Evolutionary conservation across 1,284 basidiomycete genomes (phyloP), one percentile per base, ranked within the genome.

Genomic region (Cutaneotrichosporon daszewskae): DNA sequence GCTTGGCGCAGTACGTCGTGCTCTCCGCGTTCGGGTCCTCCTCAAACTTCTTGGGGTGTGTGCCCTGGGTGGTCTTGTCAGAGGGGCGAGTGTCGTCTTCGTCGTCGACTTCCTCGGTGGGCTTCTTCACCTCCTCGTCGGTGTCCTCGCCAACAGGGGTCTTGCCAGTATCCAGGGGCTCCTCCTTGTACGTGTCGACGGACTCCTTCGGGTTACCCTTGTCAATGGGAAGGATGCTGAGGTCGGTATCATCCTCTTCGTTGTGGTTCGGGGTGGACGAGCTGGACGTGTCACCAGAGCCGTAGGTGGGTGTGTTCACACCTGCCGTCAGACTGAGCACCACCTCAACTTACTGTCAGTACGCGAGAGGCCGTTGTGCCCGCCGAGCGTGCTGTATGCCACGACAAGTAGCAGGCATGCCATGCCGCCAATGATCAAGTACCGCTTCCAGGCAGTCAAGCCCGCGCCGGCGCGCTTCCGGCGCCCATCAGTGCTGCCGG

Each of bases 1-100:
- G 78, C 0, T 67, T 51, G 0, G 76, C 75, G 72, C 88, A 92
- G 70, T 83, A 57, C 1, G 62, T 63, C 4, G 68, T 69, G 3
- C 54, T 51, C 8, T 56, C 36, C 0, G 70, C 51, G 51, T 71
- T 56, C 1, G 60, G 53, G 54, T 73, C 71, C n/a, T 55, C 60
- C 48, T 72, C 70, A 34, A 68, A 71, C 0, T 60, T 61, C 2
- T 56, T 58, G 1, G 68, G 67, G 32, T 56, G 59, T 20, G 25
- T 37, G 20, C 54, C 36, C n/a, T 26, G 9, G 28, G 41, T 41
- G 18, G 54, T 39, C 18, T 49, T 36, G 17, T 28, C 41, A 27
- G 44, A 45, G 13, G 38, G 19, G 3, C 51, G 37, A 16, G 32
- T 41, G 13, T 49, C 51, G 33, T 57, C 50, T 29, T 50, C 49